phyloP scores from a whole-genome alignment of 2,329 filamentous ascomycete genomes.

The Fusarium sp. region DNA sequence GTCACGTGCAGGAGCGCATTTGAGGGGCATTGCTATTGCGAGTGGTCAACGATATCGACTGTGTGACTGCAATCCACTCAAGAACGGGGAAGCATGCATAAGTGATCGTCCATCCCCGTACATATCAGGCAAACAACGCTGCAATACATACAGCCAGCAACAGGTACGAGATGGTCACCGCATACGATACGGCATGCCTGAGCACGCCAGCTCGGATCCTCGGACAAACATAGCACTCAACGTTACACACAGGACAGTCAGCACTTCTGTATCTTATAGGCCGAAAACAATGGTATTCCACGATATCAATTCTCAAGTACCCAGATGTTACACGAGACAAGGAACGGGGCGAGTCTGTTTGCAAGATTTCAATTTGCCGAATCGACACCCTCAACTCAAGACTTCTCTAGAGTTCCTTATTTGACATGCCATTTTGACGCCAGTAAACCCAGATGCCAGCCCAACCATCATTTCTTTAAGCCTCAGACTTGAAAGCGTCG shows the following conservation, averaged over 20 bases:
- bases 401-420: conserved; percentile 50
- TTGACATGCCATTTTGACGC: conserved; percentile 61
- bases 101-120: not conserved
- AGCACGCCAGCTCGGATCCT: not conserved
- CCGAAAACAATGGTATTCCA: not conserved
- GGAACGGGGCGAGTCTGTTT: conserved; percentile 31
- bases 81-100: not conserved
- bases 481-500: conserved; percentile 79
- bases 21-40: conserved; percentile 1
- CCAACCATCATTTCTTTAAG: conserved; percentile 60
- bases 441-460: conserved; percentile 56
- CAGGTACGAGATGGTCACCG: not conserved
- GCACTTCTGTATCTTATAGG: not conserved
- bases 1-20: conserved; percentile 9
- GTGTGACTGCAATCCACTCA: not conserved
- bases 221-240: not conserved
- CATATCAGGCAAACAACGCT: conserved; percentile 1
- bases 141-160: conserved; percentile 1
- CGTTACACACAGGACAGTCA: not conserved
- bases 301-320: conserved; percentile 14
- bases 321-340: conserved; percentile 10
- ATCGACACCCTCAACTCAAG: conserved; percentile 48
- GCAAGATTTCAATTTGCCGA: conserved; percentile 52
- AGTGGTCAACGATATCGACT: conserved; percentile 10
- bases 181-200: not conserved